A percentile compares a stretch with the other conserved stretches of the same genome.
These are phyloP conservation scores for Kernera saxatilis DNA, from an alignment of 345 rosid genomes.

Conservation along the genomic window DNA sequence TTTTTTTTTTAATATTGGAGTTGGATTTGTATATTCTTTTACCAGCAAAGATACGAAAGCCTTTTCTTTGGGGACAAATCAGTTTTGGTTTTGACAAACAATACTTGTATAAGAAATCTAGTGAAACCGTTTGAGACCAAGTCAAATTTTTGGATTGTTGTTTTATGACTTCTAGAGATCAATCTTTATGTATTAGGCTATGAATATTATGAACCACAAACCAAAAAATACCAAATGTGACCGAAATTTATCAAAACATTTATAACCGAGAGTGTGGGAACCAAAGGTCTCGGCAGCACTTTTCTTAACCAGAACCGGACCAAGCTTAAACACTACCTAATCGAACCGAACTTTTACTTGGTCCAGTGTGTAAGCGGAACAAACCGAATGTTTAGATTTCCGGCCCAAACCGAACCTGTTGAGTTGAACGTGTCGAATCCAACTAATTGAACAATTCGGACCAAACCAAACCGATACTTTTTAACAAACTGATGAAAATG, in stretches of 20 bases:
- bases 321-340: too few species aligned
- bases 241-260: not conserved
- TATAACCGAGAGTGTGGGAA: too few species aligned
- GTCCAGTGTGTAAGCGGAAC: not conserved
- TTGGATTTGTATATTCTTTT: slow-evolving; percentile 26
- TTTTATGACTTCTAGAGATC: not conserved
- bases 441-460: not conserved
- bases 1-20: not conserved
- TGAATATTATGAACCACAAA: not conserved
- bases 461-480: not conserved
- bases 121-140: not conserved
- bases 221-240: not conserved
- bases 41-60: slow-evolving; percentile 17
- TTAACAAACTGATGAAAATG: not conserved
- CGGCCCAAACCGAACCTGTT: not conserved
- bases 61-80: not conserved
- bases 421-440: not conserved
- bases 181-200: not conserved
- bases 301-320: not conserved
- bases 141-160: not conserved
- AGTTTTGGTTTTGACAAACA: slow-evolving; percentile 19
- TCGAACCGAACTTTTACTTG: not conserved
- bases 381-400: not conserved
- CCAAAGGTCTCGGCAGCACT: not conserved
- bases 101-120: not conserved